Percentiles rank a stretch among this genome's conserved stretches.
phyloP scores from a whole-genome alignment of 192 early-diverging fungal genomes.

The Borealophlyctis nickersoniae region DNA sequence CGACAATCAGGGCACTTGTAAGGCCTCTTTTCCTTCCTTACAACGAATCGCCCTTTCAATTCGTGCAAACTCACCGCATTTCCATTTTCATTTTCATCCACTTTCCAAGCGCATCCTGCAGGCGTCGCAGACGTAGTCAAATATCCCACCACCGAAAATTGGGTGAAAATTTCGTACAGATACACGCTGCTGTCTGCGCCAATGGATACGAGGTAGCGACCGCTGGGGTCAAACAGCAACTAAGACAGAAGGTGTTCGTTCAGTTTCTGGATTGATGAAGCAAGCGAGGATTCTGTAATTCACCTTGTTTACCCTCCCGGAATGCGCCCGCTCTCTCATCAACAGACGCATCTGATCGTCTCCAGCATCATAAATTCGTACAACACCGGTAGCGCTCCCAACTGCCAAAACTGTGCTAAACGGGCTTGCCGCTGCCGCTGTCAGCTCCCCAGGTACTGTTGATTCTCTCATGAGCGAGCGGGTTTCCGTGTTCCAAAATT shows the following conservation, averaged over 20 bases:
- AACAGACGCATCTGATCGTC: constrained; percentile 25
- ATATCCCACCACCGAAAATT: constrained; percentile 31
- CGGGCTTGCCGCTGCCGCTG: constrained; percentile 16
- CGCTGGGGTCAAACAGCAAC: constrained; percentile 42
- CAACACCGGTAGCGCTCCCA: constrained; percentile 35
- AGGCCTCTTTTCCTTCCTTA: constrained; percentile 5
- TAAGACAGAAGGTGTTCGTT: no score
- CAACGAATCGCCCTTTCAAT: no score
- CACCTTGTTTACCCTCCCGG: constrained; percentile 21
- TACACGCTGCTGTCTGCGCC: constrained; percentile 19
- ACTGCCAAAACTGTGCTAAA: constrained; percentile 31
- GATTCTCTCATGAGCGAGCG: not conserved
- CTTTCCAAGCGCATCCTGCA: constrained; percentile 29
- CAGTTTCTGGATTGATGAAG: no score
- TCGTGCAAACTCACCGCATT: constrained; percentile 5
- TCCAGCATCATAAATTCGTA: constrained; percentile 32
- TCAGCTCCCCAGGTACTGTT: not conserved
- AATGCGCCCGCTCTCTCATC: constrained; percentile 24
- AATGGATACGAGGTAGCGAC: constrained; percentile 30
- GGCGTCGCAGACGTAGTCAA: constrained; percentile 13
- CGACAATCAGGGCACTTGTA: constrained; percentile 1
- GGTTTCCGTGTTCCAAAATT: constrained; percentile 35
- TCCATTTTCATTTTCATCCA: constrained; percentile 35
- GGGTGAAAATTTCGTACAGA: constrained; percentile 29
- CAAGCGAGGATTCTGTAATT: no score